Evolutionary conservation across 768 basidiomycete species (phyloP).

Genomic region (Chalciporus chontae): DNA sequence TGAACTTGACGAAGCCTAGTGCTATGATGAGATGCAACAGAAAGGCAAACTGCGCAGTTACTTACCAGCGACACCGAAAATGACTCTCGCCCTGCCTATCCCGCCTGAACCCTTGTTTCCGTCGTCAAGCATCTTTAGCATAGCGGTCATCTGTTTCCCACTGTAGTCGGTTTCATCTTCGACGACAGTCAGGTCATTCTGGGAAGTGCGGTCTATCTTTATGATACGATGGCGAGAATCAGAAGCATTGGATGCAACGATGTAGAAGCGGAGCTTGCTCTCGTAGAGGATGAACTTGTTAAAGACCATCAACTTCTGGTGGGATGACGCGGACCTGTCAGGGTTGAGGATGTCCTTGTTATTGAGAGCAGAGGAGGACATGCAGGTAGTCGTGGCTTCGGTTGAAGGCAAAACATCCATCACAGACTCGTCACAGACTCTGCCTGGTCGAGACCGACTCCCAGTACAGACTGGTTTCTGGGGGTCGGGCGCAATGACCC

Average conservation of each 20-base stretch:
- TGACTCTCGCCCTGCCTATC: slow-evolving; percentile 70
- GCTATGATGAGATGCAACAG: background rate
- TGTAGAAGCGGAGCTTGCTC: slow-evolving; percentile 85
- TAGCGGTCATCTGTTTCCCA: slow-evolving; percentile 82
- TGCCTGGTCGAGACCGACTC: too few species aligned
- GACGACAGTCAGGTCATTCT: slow-evolving; percentile 68
- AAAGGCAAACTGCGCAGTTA: background rate
- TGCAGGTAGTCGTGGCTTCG: background rate
- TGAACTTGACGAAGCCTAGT: slow-evolving; percentile 85
- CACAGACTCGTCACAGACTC: too few species aligned
- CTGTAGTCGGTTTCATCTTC: slow-evolving; percentile 90
- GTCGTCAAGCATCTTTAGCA: slow-evolving; percentile 94
- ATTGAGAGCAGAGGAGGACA: background rate
- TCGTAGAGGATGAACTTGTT: slow-evolving; percentile 95
- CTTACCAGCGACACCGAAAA: slow-evolving; percentile 81
- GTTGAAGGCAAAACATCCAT: too few species aligned
- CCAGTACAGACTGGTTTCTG: too few species aligned
- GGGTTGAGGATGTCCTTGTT: background rate
- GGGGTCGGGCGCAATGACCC: too few species aligned
- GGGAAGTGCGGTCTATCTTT: slow-evolving; percentile 86
- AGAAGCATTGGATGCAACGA: slow-evolving; percentile 86
- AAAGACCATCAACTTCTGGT: slow-evolving; percentile 18
- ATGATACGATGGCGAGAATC: slow-evolving; percentile 88
- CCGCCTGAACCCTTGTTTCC: slow-evolving; percentile 90
- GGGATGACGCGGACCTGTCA: background rate